Evolutionary conservation across 257 asterid species (phyloP), one percentile per base, ranked within the genome.

Genomic region (Solanum clarkiae): DNA sequence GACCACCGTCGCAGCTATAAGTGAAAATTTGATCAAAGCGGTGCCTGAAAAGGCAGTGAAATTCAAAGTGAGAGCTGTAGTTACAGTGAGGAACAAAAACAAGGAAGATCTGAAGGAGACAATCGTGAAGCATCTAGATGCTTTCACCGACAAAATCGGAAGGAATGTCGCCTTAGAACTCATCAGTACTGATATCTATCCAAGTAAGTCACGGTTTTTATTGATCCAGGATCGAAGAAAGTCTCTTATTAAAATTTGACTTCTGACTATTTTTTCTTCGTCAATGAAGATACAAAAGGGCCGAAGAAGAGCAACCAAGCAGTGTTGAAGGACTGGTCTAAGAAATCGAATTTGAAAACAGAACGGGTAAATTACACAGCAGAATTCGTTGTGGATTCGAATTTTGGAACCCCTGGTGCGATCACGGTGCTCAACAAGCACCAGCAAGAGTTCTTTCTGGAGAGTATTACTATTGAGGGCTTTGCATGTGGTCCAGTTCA

Each of bases 361-460:
- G 98, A 95, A 85, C 94, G 94, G 71, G 98, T 95, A 4, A 93
- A 94, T 84, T 97, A 94, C 89, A 91, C 81, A 26, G 97, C 99
- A 15, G 98, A 95, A 62, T 92, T 97, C 55, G 79, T 18, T 11
- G 97, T 97, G 90, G 98, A 92, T 20, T 91, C 97, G 3, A 91
- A 89, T 82, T 95, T 95, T 82, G 99, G 99, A 53, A 87, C 87
- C 8, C 98, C 99, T 0, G 99, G 98, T 10, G 99, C 98, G 69
- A 93, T 97, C 32, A 88, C 93, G 6, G 93, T 97, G 74, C 80
- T 80, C 5, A 97, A 97, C 86, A 95, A 92, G 80, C 99, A 95
- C 87, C 98, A 95, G 42, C 90, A 91, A 80, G 99, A 95, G 82
- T 97, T 97, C 88, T 95, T 93, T 66, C 53, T 97, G n/a, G 98